Base-by-base conservation (phyloP, 352 stramenopile species). In the Elongisporangium senticosum region DNA sequence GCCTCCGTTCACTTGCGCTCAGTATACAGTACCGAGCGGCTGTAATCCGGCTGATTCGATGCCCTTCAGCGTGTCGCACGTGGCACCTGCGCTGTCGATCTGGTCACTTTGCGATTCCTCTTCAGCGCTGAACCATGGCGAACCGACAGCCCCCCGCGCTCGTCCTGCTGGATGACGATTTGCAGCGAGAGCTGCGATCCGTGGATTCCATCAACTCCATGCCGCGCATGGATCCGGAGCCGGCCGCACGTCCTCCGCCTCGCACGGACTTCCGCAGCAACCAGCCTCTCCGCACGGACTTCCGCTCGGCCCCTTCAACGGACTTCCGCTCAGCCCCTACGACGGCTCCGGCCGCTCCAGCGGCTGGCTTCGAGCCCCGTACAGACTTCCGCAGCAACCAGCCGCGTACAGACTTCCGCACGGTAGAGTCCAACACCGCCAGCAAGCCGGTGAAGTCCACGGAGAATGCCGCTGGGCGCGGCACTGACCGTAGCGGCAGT, bases 91-190 rank as follows among this genome's bases (percentile, higher is more conserved):
- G 17, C 10, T 43, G 11, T 6, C 2, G 13, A 43, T 4, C 33
- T 43, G 33, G 33, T 43, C 33, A 43, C 33, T 43, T 10, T 43
- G 33, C 33, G 11, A 43, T 17, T 43, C 23, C 23, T 26, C 11
- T 15, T 43, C 10, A 17, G 33, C 33, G 33, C 33, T 43, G 33
- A 14, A 43, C 3, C 33, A 43, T 43, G 33, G 10, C 13, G 33
- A 43, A 43, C 33, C 33, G 33, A 43, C 33, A 43, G 13, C 7
- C 33, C 33, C 33, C 33, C 13, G 33, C 33, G 33, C 33, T 89
- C 58, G 50, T 86, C 21, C 55, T 87, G 13, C 66, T 87, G 20
- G 75, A 89, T 28, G 75, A 87, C 19, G 68, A 89, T 23, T 72
- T 86, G 71, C 72, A 84, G 68, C 75, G 67, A 21, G 55, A 61